A percentile compares a stretch with the other conserved stretches of the same genome.
These are phyloP conservation scores for Phytophthora boehmeriae DNA, from an alignment of 352 stramenopile genomes.

Conservation along the genomic window DNA sequence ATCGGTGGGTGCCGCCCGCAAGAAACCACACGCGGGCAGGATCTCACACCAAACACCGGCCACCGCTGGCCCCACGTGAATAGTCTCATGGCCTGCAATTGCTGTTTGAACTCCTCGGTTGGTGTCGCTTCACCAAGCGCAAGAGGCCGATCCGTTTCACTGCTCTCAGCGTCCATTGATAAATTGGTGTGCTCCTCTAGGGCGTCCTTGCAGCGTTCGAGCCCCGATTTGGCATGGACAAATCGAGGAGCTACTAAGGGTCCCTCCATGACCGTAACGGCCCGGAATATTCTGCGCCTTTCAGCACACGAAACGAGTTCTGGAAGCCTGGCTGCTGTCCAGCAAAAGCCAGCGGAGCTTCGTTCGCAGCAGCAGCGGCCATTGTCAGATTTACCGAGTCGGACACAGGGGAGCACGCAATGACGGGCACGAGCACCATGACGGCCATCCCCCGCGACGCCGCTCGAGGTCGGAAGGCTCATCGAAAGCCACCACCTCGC, in stretches of 20 bases:
- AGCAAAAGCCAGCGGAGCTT: not conserved
- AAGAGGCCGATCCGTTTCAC: too few relatives aligned
- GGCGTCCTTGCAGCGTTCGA: too few relatives aligned
- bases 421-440: conserved; percentile 6
- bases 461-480: conserved; percentile 31
- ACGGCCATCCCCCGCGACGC: conserved; percentile 10
- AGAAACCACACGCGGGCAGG: not conserved
- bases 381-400: conserved; percentile 26
- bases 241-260: too few relatives aligned
- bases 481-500: conserved; percentile 12
- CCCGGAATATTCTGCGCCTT: not conserved
- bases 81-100: not conserved
- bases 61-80: not conserved
- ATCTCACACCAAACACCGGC: not conserved
- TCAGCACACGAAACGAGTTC: conserved; percentile 8
- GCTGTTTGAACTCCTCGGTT: not conserved
- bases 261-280: not conserved
- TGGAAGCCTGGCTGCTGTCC: conserved; percentile 10
- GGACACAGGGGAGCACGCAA: conserved; percentile 2
- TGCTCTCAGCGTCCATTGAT: too few relatives aligned
- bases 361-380: conserved; percentile 1
- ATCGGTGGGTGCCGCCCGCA: too few relatives aligned
- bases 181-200: too few relatives aligned
- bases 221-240: too few relatives aligned
- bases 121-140: not conserved